Evolutionary conservation across 371 early-diverging fungal species (phyloP), one percentile per base, ranked within the genome.

Genomic region (Mortierella sp.): DNA sequence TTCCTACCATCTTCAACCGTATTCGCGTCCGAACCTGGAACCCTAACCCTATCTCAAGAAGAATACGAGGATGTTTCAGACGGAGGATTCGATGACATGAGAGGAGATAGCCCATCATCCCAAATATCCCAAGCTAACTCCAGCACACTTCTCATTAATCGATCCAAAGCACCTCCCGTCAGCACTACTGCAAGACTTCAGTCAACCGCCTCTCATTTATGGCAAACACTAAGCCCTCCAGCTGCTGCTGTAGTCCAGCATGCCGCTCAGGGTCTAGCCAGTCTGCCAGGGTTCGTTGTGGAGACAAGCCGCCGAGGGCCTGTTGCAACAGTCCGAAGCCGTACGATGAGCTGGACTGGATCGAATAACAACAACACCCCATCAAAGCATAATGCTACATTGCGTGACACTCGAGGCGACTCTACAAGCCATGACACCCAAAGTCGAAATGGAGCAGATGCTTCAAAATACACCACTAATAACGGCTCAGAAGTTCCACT

Each of bases 211-310:
- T 75, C 81, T 2, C 56, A 59, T 37, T 53, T 80, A 7, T 80
- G 81, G 81, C 81, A 80, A 37, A 75, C 81, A 9, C 56, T 80
- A 28, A 75, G 75, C 35, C 81, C 81, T 8, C 81, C 81, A n/a
- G 81, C 81, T 10, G 75, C 70, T 6, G 71, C 75, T 9, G 75
- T 79, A 4, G 61, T 79, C 35, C 80, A 79, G 19, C 80, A 79
- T 67, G 80, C 80, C 12, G 80, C 81, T 1, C 75, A 75, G 56
- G 75, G 81, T 22, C 45, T 80, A 13, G 81, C 81, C 12, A 80
- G 81, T 31, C 42, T 80, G 7, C 81, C 81, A 8, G 75, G 81
- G 12, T 65, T 80, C 3, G 81, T 80, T 26, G 75, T 64, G 2
- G 81, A 80, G 29, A 70, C 71, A 3, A 80, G 81, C 22, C 70